Base-by-base conservation (phyloP, 208 protist genomes). In the Leishmania turanica region DNA sequence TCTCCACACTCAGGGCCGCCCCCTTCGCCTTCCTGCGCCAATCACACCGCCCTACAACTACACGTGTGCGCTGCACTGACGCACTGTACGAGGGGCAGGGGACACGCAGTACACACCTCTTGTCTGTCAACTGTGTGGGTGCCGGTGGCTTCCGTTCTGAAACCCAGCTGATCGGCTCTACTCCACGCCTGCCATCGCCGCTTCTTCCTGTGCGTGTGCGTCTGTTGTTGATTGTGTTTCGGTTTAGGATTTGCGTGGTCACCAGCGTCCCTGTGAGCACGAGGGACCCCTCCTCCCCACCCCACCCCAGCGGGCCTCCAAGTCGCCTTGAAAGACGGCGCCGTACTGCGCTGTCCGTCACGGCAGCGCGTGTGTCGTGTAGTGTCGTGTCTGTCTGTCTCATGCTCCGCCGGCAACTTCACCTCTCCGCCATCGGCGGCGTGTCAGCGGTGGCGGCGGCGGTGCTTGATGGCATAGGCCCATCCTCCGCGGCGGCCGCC, bases 351-450 rank as follows among this genome's bases (percentile, higher is more conserved):
- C 24, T 37, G 27, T 73, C 17, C 11, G 3, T 13, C 68, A 8
- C 11, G 3, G 9, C 24, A 27, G 40, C 27, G 45, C 45, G 68
- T 72, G 42, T 15, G 68, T 73, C 0, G 42, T 49, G 42, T 49
- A 9, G 27, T 31, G 54, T 15, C 17, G n/a, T 45, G 31, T 49
- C 45, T 45, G 31, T 49, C 45, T 73, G 68, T 76, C 11, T 76
- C 51, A 83, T 83, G 80, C 80, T 78, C 19, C 82, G 73, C 31
- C 77, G 82, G 1, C 82, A 70, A 34, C 34, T 78, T 27, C 77
- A 68, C 8, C 21, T 78, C 45, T 40, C 75, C 34, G 47, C 49
- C 40, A 4, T 58, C 15, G 71, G 71, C 51, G 71, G 71, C 51
- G 17, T 40, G 49, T 47, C 51, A 3, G 71, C 71, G 66, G 24